phyloP scores from a whole-genome alignment of 345 rosid genomes.

The Populus deltoides region DNA sequence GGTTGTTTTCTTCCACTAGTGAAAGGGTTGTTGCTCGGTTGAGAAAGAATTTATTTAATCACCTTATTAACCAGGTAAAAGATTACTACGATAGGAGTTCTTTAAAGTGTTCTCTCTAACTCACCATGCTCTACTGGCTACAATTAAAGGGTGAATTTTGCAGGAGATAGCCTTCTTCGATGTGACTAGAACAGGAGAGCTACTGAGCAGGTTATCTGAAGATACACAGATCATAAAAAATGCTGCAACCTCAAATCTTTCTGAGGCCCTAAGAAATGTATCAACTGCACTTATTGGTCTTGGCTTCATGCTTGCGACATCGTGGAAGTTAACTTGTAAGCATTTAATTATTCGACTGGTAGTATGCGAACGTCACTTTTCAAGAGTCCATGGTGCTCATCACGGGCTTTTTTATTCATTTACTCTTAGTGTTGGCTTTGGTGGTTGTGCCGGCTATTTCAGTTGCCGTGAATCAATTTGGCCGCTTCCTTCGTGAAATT shows the following conservation, averaged over 20 bases:
- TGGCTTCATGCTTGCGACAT: slow-evolving; percentile 44
- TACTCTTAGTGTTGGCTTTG: slow-evolving; percentile 68
- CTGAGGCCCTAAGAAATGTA: slow-evolving; percentile 45
- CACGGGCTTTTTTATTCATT: not conserved
- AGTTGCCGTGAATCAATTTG: slow-evolving; percentile 62
- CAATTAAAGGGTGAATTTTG: not conserved
- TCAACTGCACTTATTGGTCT: slow-evolving; percentile 43
- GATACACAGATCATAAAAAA: slow-evolving; percentile 54
- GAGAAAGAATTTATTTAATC: slow-evolving; percentile 44
- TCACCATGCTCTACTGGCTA: not conserved
- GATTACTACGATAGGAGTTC: not conserved
- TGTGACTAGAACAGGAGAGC: slow-evolving; percentile 49
- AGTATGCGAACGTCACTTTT: not conserved
- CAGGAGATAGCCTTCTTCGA: slow-evolving; percentile 54
- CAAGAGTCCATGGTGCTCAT: not conserved
- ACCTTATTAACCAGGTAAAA: slow-evolving; percentile 43
- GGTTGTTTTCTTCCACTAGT: slow-evolving; percentile 48
- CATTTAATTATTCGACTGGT: not conserved
- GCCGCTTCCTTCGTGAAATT: slow-evolving; percentile 84
- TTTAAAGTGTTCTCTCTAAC: not conserved
- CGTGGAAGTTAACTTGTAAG: slow-evolving; percentile 51
- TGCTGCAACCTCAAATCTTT: slow-evolving; percentile 54
- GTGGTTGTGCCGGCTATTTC: slow-evolving; percentile 79
- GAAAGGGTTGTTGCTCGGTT: slow-evolving; percentile 54
- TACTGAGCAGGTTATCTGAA: slow-evolving; percentile 51